Evolutionary conservation across 2,329 filamentous ascomycete genomes (phyloP).

Genomic region (Fusarium goolgardi): DNA sequence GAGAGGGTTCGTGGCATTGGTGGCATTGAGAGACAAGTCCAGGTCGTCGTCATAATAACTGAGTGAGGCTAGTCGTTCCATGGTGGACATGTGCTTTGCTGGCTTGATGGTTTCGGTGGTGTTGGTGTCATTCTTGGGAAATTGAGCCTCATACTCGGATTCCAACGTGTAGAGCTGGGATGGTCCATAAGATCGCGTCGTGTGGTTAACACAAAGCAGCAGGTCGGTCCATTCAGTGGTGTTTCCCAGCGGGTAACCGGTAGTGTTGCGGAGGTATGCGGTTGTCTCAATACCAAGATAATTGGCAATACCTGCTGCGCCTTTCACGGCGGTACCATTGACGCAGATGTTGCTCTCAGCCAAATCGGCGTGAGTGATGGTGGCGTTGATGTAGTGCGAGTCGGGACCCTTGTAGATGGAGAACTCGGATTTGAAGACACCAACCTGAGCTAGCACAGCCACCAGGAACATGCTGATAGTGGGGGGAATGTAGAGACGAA

Average conservation of each 20-base stretch:
- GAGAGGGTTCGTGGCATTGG: slow-evolving; percentile 49
- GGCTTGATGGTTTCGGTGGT: slow-evolving; percentile 23
- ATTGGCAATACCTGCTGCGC: slow-evolving; percentile 47
- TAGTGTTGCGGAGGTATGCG: slow-evolving; percentile 48
- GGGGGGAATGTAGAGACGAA: slow-evolving; percentile 56
- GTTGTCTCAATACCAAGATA: slow-evolving; percentile 48
- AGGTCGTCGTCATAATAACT: slow-evolving; percentile 16
- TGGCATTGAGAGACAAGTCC: slow-evolving; percentile 14
- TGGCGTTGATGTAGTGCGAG: slow-evolving; percentile 55
- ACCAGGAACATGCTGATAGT: slow-evolving; percentile 57
- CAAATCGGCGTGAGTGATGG: slow-evolving; percentile 46
- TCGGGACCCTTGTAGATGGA: slow-evolving; percentile 54
- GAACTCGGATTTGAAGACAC: slow-evolving; percentile 52
- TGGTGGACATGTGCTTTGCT: neutral
- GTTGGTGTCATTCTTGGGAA: slow-evolving; percentile 32
- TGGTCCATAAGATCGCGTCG: slow-evolving; percentile 47
- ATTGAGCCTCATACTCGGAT: slow-evolving; percentile 28
- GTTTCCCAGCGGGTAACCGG: slow-evolving; percentile 21
- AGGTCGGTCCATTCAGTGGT: slow-evolving; percentile 47
- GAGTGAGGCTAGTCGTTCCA: slow-evolving; percentile 13
- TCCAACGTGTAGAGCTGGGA: slow-evolving; percentile 48
- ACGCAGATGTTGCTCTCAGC: slow-evolving; percentile 38
- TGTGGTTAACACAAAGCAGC: slow-evolving; percentile 51
- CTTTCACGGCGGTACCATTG: slow-evolving; percentile 48
- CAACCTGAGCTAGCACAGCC: slow-evolving; percentile 53